Evolutionary conservation across 768 basidiomycete species (phyloP), one percentile per base, ranked within the genome.

Genomic region (Suillus luteus): DNA sequence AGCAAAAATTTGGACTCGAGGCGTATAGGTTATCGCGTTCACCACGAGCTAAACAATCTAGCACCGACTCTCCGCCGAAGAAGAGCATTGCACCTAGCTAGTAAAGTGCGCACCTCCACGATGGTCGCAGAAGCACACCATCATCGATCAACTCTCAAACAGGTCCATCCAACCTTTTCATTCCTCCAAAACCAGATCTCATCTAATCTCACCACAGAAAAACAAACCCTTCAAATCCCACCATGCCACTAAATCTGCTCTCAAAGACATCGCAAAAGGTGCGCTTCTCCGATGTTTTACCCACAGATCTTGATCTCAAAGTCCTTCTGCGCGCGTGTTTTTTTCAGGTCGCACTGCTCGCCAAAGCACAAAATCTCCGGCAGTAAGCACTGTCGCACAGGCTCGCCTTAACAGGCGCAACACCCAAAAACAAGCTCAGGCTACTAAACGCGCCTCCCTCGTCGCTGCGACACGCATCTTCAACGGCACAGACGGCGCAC

Each of bases 171-270:
- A 52, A 40, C 49, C 59, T 62, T 14, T 44, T 49, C 27, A 27
- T 52, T 49, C 48, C 48, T 24, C 40, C 22, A 5, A 59, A 54
- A 43, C 22, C 38, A 44, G 14, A 51, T 65, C 43, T 27, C 55
- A 61, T 37, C 40, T 48, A 54, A 55, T 44, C 55, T 60, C 52
- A 22, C 17, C 66, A 19, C 52, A 95, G 93, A 80, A 87, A 82
- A 97, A 99, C 78, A 99, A 99, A 76, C 68, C 84, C 1, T 98
- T 92, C 82, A 98, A 98, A 78, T 93, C 93, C 2, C 92, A 88
- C 73, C 92, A 95, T 80, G 85, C 94, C 2, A 86, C 92, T 14
- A 97, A 97, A 77, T 86, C 90, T 1, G 82, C 91, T 0, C 70
- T 97, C 44, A 95, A 91, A 76, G 92, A 93, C 52, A 84, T 85